These are phyloP conservation scores for Mortierella sp. DNA, from an alignment of 371 early-diverging fungal species.

Conservation along the genomic window DNA sequence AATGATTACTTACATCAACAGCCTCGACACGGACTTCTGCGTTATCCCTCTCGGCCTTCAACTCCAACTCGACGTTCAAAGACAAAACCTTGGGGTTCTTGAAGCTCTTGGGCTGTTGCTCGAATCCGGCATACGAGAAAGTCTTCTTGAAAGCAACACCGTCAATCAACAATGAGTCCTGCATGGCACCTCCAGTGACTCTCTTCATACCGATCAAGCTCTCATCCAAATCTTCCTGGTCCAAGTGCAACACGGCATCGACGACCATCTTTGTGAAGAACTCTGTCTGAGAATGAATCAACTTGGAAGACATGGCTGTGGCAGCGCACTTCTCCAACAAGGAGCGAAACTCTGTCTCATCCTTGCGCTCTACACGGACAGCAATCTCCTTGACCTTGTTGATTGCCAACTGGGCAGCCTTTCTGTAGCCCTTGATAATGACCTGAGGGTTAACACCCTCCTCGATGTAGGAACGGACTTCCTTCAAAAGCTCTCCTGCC, in stretches of 20 bases:
- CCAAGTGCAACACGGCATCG: slow-evolving; percentile 95
- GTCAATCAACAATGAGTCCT: slow-evolving; percentile 96
- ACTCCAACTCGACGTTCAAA: slow-evolving; percentile 99
- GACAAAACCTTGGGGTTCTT: slow-evolving; percentile 94
- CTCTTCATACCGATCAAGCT: slow-evolving; percentile 98
- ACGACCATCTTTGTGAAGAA: slow-evolving; percentile 99
- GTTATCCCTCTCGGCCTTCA: slow-evolving; percentile 99
- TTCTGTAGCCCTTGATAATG: slow-evolving; percentile 95
- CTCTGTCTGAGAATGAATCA: slow-evolving; percentile 97
- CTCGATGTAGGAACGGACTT: slow-evolving; percentile 95
- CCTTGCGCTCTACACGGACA: slow-evolving; percentile 80
- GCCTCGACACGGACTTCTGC: slow-evolving; percentile 99
- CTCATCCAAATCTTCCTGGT: slow-evolving; percentile 94
- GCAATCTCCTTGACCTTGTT: slow-evolving; percentile 91
- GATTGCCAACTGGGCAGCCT: slow-evolving; percentile 87
- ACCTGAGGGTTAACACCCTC: slow-evolving; percentile 96
- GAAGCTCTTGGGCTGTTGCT: slow-evolving; percentile 99
- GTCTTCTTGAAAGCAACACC: slow-evolving; percentile 99
- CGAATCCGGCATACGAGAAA: slow-evolving; percentile 99
- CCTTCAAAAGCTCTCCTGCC: slow-evolving; percentile 97
- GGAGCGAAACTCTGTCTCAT: slow-evolving; percentile 88
- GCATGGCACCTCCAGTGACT: slow-evolving; percentile 98
- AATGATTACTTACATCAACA: slow-evolving; percentile 72
- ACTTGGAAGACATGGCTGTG: slow-evolving; percentile 99
- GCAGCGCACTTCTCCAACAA: slow-evolving; percentile 96